A percentile compares a stretch with the other conserved stretches of the same genome.
Evolutionary conservation across 192 early-diverging fungal genomes (phyloP).

Genomic region (Backusella parvicylindrica): DNA sequence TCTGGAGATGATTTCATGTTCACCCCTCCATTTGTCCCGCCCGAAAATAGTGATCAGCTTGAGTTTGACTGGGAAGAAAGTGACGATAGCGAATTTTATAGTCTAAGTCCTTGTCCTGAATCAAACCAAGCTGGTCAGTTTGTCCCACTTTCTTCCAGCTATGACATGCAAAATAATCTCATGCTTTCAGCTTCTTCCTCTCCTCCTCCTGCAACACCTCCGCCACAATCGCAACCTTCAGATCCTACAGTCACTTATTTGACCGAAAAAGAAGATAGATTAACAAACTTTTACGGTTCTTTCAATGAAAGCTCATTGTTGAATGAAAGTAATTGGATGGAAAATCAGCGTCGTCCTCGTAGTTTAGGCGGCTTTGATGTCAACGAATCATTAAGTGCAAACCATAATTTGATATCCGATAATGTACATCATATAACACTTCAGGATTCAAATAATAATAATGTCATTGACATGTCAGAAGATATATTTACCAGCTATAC

Average conservation of each 20-base stretch:
- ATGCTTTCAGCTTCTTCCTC: neutral
- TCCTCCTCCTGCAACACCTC: neutral
- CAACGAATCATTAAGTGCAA: neutral
- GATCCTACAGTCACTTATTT: neutral
- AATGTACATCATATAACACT: neutral
- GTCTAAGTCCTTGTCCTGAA: conserved; percentile 4
- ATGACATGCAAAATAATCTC: neutral
- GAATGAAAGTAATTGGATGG: neutral
- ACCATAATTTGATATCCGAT: neutral
- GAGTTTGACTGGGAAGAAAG: neutral
- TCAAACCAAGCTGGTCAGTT: neutral
- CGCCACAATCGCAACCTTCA: neutral
- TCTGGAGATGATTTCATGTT: conserved; percentile 35
- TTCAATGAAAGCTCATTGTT: neutral
- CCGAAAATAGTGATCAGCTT: neutral
- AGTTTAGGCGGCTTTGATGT: neutral
- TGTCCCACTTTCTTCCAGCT: neutral
- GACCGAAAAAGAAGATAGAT: neutral
- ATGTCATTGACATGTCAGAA: neutral
- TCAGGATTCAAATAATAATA: neutral
- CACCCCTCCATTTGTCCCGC: conserved; percentile 17
- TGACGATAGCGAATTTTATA: neutral
- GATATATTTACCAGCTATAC: neutral
- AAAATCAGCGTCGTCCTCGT: neutral
- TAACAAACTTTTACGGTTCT: neutral